Base-by-base conservation (phyloP, 306 rosid genomes). In the Sicyos edulis region DNA sequence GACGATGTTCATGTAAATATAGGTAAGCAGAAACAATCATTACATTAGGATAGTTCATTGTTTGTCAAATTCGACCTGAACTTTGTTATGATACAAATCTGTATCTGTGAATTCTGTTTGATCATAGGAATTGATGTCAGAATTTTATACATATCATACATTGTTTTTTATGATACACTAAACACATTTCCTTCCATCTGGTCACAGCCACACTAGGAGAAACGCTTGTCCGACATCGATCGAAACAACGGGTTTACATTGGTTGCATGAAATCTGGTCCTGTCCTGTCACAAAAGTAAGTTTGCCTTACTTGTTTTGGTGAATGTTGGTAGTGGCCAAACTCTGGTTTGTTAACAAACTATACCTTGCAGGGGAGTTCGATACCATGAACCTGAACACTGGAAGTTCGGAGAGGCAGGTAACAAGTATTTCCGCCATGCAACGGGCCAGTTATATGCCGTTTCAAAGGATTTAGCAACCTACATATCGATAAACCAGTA, bases 241-340 rank as follows among this genome's bases (percentile, higher is more conserved):
- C 86, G 34, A 91, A 91, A 78, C 87, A 75, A 32, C 85, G 87
- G 62, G 76, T 88, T 47, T 95, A 95, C 85, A 86, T 95, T 54
- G 97, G 99, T 68, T 95, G 99, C 95, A 95, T 95, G 99, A 95
- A 95, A 89, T 95, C 99, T 54, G 99, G 99, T 54, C 99, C 97
- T 24, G 97, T 95, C 51, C 84, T 95, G 62, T 71, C 91, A 54
- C 99, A 89, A 71, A 91, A 91, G 99, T 91, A 77, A 83, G 89
- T 19, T 57, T 45, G 54, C 34, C 47, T 24, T 53, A 15, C 61
- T 53, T 42, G 47, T 1, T 9, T 42, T 26, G 74, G 51, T 61
- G 44, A 49, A 73, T 20, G 24, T 70, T 26, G 44, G 22, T 49
- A 68, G 21, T 15, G 14, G 72, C 5, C 13, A 52, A 54, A 26